A percentile compares a stretch with the other conserved stretches of the same genome.
Evolutionary conservation across 192 early-diverging fungal genomes (phyloP).

Genomic region (Coemansia sp.): DNA sequence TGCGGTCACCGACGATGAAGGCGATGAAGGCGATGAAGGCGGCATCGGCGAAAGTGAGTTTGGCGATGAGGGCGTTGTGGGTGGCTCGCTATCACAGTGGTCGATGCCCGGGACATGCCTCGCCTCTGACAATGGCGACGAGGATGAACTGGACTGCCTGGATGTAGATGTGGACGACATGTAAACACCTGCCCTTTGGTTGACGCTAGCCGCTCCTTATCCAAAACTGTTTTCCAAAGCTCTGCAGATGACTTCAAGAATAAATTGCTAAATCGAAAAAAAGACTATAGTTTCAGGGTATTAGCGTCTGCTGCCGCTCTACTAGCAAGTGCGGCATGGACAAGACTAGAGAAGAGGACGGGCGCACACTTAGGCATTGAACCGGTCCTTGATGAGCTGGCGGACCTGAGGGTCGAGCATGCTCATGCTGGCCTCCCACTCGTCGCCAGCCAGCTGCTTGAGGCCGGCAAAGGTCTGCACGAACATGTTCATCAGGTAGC

Average conservation of each 20-base stretch:
- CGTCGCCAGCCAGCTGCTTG: conserved; percentile 47
- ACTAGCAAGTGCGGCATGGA: not conserved
- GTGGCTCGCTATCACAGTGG: conserved; percentile 44
- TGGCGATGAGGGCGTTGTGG: conserved; percentile 35
- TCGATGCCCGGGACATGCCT: conserved; percentile 15
- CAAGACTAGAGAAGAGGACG: not conserved
- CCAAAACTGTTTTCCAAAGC: too few relatives aligned
- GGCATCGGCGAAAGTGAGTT: not conserved
- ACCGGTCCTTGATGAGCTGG: conserved; percentile 43
- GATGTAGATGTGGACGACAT: conserved; percentile 49
- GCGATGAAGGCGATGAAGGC: not conserved
- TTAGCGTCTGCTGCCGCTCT: not conserved
- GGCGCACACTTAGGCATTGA: conserved; percentile 24
- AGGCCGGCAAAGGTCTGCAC: conserved; percentile 53
- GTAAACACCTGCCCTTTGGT: conserved; percentile 13
- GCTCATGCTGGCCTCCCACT: conserved; percentile 49
- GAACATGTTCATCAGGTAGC: conserved; percentile 48
- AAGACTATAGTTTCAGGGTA: conserved; percentile 18
- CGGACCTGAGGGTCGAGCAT: conserved; percentile 45
- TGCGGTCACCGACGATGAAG: not conserved
- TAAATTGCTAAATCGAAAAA: conserved; percentile 10
- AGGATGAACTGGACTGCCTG: conserved; percentile 40
- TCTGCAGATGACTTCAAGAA: not conserved
- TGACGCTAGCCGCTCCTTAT: too few relatives aligned
- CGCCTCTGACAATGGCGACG: conserved; percentile 6